phyloP scores from a whole-genome alignment of 805 yeast genomes.

The Wickerhamiella bombiphila region DNA sequence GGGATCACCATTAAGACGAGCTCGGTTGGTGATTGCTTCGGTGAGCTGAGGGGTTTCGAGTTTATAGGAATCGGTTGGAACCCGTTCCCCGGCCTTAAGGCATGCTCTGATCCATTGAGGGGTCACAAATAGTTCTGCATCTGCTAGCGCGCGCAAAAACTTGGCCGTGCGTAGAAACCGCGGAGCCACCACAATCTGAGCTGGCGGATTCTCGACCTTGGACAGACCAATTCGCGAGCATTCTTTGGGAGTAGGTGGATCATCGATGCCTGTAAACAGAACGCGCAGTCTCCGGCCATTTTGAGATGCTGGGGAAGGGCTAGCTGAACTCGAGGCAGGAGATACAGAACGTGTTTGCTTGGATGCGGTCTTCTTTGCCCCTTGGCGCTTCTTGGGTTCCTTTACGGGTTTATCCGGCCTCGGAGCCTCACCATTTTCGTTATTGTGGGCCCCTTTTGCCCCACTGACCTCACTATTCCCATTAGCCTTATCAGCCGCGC shows the following conservation, averaged over 20 bases:
- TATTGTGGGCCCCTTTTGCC: neutral
- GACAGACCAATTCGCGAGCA: constrained; percentile 40
- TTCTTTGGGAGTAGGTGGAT: constrained; percentile 12
- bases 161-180: constrained; percentile 75
- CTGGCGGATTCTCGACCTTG: constrained; percentile 29
- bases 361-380: neutral
- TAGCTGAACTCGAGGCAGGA: neutral
- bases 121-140: constrained; percentile 23
- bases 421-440: neutral
- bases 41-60: constrained; percentile 11
- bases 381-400: neutral
- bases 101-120: constrained; percentile 19
- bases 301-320: constrained; percentile 27
- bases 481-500: neutral
- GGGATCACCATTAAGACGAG: constrained; percentile 6
- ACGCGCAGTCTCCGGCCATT: constrained; percentile 9
- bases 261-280: constrained; percentile 20
- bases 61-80: constrained; percentile 16
- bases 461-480: neutral
- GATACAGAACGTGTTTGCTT: too few relatives aligned
- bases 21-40: constrained; percentile 7
- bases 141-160: constrained; percentile 56
- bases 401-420: neutral
- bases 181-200: constrained; percentile 49
- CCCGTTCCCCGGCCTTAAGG: constrained; percentile 9